Evolutionary conservation across 108 stramenopile species (phyloP), one percentile per base, ranked within the genome.

Genomic region (Hondaea fermentalgiana): DNA sequence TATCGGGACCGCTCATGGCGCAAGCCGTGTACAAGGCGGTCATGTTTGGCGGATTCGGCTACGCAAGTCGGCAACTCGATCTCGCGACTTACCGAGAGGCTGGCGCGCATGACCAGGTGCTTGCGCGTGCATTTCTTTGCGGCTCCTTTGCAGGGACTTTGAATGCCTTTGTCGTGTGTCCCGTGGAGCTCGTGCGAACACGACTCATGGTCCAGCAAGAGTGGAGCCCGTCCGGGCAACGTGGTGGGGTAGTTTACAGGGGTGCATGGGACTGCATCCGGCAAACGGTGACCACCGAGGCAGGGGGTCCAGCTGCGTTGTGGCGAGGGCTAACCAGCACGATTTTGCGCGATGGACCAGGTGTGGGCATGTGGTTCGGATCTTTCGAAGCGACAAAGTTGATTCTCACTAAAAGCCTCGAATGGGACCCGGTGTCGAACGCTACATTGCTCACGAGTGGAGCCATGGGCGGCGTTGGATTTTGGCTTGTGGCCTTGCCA

Each of bases 161-260:
- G n/a, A 91, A 91, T 55, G 72, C 91, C n/a, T 87, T 91, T 16
- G 44, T 91, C 8, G 89, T 91, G 45, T 44, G 90, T 8, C 91
- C 91, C n/a, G 89, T 91, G 28, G 91, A 91, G 91, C 91, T 91
- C 44, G 91, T 91, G 45, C 89, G 91, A 2, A 91, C 87, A 59
- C 47, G 91, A 19, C 89, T 91, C 51, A 91, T 91, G 88, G 88
- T 88, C 60, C 58, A 59, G 60, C 59, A 28, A 57, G 19, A 42
- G 23, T 17, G 28, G 17, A 25, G 29, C 23, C 17, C 28, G 17
- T 19, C 23, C 72, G 72, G 23, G 29, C 72, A 72, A 2, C 23
- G 19, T 23, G 21, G 35, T 17, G 23, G 23, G 29, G 28, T 42
- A 29, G 16, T 72, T 23, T 72, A 25, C 72, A 72, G 23, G 16